Base-by-base conservation (phyloP, 495 filamentous ascomycete genomes). In the Astrothelium macrocarpum region DNA sequence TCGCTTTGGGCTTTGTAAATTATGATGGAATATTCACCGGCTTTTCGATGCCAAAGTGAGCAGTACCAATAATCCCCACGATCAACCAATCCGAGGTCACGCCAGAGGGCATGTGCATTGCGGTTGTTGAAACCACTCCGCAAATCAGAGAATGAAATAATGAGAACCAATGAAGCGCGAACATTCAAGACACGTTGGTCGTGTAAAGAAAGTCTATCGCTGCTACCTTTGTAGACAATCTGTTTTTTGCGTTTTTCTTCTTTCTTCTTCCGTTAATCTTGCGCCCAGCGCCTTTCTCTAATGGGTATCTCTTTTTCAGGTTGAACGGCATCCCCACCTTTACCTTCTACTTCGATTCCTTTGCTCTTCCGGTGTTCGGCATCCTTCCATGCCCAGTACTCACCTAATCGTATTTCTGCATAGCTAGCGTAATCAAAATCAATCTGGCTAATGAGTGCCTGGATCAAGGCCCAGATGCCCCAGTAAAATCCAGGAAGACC, bases 341-440 rank as follows among this genome's bases (percentile, higher is more conserved):
- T n/a, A 16, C 16, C 25, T 29, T 28, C 49, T 11, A 2, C 49
- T 56, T 20, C 49, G 79, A 46, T 77, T 81, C 10, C 85, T 87
- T 59, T 87, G 82, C 10, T 72, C 68, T 74, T 91, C 89, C 14
- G 79, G 85, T 29, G 23, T 2, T 56, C 49, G 23, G 49, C 49
- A 3, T 56, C 49, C 64, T 90, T 87, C 94, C 94, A 99, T n/a
- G 86, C 90, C 81, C 87, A 95, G 75, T 97, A 99, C 78, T 99
- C 94, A 43, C 89, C 88, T 10, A 99, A 78, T 62, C 95, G 81
- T 3, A 87, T 71, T 72, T 96, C 90, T 26, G 93, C 95, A 75
- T 97, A 99, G 28, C 82, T 81, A 39, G 90, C 90, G 69, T 97
- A 99, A 75, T 99, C 91, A 70, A 99, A 99, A 73, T 97, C 91